Evolutionary conservation across 169 alveolate species (phyloP).

Genomic region (Besnoitia besnoiti): DNA sequence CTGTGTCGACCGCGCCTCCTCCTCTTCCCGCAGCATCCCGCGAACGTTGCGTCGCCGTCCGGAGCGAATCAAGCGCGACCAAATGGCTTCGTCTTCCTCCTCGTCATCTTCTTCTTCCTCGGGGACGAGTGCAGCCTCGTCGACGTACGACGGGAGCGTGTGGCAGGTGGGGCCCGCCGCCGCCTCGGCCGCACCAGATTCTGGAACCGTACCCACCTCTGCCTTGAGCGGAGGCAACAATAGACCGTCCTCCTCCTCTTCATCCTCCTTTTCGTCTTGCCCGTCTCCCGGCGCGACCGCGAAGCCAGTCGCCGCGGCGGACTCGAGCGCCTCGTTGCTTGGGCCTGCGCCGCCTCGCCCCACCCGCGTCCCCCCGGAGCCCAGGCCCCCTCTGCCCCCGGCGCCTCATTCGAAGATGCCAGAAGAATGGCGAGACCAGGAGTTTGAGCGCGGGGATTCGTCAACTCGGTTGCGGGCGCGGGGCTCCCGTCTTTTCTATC

Average conservation of each 20-base stretch:
- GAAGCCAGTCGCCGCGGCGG: no score
- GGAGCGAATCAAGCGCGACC: not conserved
- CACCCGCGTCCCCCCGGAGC: no score
- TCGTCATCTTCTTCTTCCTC: conserved; percentile 29
- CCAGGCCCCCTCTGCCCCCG: no score
- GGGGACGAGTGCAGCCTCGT: not conserved
- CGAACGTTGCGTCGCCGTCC: not conserved
- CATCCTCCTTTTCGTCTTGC: not conserved
- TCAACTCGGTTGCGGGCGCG: no score
- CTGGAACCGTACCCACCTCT: not conserved
- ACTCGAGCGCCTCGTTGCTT: no score
- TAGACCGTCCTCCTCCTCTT: conserved; percentile 3
- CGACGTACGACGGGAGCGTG: not conserved
- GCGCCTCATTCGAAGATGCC: no score
- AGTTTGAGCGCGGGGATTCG: no score
- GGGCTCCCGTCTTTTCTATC: no score
- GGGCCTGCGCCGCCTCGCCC: no score
- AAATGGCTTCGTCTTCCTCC: not conserved
- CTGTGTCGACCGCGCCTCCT: conserved; percentile 13
- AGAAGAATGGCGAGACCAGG: no score
- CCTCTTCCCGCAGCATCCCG: not conserved
- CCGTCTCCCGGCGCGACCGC: no score
- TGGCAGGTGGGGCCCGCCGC: not conserved
- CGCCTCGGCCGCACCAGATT: not conserved
- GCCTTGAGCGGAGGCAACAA: not conserved